Percentiles rank a stretch among this genome's conserved stretches.
These are phyloP conservation scores for Tuber microsphaerosporum DNA, from an alignment of 495 filamentous ascomycete species.

Conservation along the genomic window DNA sequence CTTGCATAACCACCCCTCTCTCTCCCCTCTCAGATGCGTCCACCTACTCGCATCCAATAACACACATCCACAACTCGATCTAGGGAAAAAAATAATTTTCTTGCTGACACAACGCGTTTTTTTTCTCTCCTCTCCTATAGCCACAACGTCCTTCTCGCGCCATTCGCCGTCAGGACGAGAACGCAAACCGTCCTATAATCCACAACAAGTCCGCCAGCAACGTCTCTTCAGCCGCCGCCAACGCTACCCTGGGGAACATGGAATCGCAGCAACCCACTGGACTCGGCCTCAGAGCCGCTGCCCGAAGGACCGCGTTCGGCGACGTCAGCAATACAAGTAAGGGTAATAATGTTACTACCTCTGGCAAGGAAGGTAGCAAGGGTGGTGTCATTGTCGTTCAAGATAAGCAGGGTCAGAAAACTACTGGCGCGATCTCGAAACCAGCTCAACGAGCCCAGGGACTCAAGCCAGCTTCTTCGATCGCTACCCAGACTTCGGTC, in stretches of 20 bases:
- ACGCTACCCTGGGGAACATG: constrained; percentile 54
- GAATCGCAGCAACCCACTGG: constrained; percentile 45
- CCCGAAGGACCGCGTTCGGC: constrained; percentile 69
- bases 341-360: constrained; percentile 43
- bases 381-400: constrained; percentile 27
- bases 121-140: constrained; percentile 3
- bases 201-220: constrained; percentile 25
- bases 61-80: constrained; percentile 20
- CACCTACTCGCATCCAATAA: constrained; percentile 19
- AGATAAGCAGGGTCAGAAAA: constrained; percentile 37
- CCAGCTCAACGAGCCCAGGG: constrained; percentile 32
- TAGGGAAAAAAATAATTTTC: constrained; percentile 9
- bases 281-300: constrained; percentile 57
- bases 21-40: constrained; percentile 12
- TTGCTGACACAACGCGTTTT: constrained; percentile 33
- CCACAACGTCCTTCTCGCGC: constrained; percentile 60
- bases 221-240: constrained; percentile 49
- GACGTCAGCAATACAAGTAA: constrained; percentile 71
- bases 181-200: constrained; percentile 49
- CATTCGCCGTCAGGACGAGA: constrained; percentile 67
- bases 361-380: constrained; percentile 48
- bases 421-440: constrained; percentile 38
- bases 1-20: constrained; percentile 13
- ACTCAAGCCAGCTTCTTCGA: constrained; percentile 28
- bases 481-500: constrained; percentile 11